A percentile compares a stretch with the other conserved stretches of the same genome.
Conservation (phyloP, 345 rosid species). For the Citrus cavaleriei region DNA sequence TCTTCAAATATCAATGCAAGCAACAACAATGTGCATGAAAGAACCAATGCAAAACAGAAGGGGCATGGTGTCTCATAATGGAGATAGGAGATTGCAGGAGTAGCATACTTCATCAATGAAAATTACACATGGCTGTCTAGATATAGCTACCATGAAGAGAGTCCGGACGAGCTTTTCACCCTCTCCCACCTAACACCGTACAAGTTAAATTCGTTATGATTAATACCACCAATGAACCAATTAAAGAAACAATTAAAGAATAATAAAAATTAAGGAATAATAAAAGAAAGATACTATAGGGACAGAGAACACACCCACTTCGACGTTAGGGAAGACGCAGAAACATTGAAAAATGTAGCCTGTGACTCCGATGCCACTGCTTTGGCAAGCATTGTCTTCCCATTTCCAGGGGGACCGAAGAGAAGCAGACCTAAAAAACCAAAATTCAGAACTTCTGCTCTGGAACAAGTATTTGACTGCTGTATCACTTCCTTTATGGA, state of each 20-base stretch:
- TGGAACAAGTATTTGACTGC: conserved; percentile 5
- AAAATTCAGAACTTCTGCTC: conserved; percentile 8
- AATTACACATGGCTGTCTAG: conserved; percentile 92
- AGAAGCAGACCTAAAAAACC: conserved; percentile 72
- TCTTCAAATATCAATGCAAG: neutral
- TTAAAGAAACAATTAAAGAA: neutral
- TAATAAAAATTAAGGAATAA: neutral
- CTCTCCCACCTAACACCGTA: conserved; percentile 75
- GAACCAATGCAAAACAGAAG: conserved; percentile 10
- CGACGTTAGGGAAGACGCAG: conserved; percentile 93
- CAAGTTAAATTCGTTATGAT: conserved; percentile 1
- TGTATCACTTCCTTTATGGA: neutral
- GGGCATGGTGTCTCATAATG: neutral
- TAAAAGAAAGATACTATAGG: neutral
- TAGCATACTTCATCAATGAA: conserved; percentile 88
- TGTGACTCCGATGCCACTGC: conserved; percentile 97
- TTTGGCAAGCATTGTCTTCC: conserved; percentile 98
- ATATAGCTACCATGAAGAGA: conserved; percentile 83
- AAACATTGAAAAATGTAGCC: conserved; percentile 94
- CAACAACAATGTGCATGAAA: neutral
- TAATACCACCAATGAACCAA: conserved; percentile 1
- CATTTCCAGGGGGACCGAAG: conserved; percentile 99
- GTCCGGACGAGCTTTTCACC: conserved; percentile 95
- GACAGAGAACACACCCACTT: conserved; percentile 68
- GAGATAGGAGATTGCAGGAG: conserved; percentile 5